Conservation (phyloP, 2,329 filamentous ascomycete species). For the Ophiostoma sp. region DNA sequence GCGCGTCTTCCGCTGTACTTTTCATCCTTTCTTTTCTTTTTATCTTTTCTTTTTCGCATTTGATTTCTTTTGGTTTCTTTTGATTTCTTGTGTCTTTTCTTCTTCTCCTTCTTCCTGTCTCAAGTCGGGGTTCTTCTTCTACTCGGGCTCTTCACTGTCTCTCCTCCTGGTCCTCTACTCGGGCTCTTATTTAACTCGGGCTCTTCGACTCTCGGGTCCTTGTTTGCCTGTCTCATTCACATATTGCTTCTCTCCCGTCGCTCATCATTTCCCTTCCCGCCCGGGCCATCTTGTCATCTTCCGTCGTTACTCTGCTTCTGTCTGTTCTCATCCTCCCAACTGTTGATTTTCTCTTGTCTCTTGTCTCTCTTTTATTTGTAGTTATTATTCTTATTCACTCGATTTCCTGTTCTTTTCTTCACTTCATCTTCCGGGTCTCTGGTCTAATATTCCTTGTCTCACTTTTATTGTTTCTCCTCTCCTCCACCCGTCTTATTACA, state of each 20-base stretch:
- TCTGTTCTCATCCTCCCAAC: background rate
- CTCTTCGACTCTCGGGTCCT: background rate
- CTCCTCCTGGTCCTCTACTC: background rate
- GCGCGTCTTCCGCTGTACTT: background rate
- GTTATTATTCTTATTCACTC: background rate
- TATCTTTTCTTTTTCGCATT: background rate
- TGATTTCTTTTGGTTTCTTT: background rate
- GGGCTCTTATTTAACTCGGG: background rate
- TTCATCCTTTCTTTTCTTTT: background rate
- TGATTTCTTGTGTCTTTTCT: background rate
- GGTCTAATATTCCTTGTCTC: background rate
- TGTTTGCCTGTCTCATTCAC: constrained; percentile 4
- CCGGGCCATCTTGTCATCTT: constrained; percentile 3
- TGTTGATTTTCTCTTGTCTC: background rate
- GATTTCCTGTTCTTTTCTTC: background rate
- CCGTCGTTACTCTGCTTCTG: background rate
- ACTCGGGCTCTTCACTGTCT: background rate
- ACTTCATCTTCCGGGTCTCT: background rate
- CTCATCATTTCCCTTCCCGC: constrained; percentile 20
- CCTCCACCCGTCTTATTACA: constrained; percentile 13
- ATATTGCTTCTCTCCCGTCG: constrained; percentile 6
- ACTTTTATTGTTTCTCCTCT: constrained; percentile 12
- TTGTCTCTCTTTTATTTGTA: background rate
- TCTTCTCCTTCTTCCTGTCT: constrained; percentile 6
- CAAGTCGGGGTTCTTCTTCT: background rate